These are phyloP conservation scores for Arthrinium puccinioides DNA, from an alignment of 2,329 filamentous ascomycete species.

Conservation along the genomic window DNA sequence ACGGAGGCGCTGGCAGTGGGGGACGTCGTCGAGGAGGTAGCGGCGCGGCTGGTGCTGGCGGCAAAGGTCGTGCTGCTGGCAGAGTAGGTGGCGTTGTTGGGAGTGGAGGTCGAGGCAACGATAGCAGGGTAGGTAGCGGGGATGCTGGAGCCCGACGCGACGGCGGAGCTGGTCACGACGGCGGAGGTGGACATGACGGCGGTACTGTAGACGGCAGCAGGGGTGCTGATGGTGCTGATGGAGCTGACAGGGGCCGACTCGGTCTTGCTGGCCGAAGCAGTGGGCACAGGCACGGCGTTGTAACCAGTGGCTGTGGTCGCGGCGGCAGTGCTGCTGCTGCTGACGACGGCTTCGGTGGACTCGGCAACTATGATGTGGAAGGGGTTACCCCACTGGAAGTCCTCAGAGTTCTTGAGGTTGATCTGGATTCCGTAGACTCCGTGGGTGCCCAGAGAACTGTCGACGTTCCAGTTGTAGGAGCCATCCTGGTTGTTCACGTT, in stretches of 20 bases:
- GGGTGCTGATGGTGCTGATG: slow-evolving; percentile 11
- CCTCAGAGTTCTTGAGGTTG: slow-evolving; percentile 35
- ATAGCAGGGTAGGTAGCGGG: slow-evolving; percentile 15
- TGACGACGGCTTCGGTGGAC: slow-evolving; percentile 6
- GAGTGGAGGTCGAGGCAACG: slow-evolving; percentile 15
- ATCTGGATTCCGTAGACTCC: slow-evolving; percentile 53
- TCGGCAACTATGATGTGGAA: slow-evolving; percentile 41
- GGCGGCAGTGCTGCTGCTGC: slow-evolving; percentile 1
- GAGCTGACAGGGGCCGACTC: slow-evolving; percentile 10
- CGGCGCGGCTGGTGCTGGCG: slow-evolving; percentile 15
- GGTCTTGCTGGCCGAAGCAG: neutral
- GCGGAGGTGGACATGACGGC: slow-evolving; percentile 11
- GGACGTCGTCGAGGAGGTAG: slow-evolving; percentile 10
- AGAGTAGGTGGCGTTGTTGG: slow-evolving; percentile 19
- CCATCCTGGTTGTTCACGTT: slow-evolving; percentile 37
- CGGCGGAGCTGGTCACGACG: slow-evolving; percentile 12
- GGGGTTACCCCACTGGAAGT: slow-evolving; percentile 57
- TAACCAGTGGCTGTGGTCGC: neutral
- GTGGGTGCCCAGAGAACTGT: slow-evolving; percentile 32
- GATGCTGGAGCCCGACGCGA: slow-evolving; percentile 9
- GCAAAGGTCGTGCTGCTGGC: slow-evolving; percentile 18
- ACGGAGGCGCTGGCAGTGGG: slow-evolving; percentile 10
- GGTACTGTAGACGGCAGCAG: slow-evolving; percentile 15
- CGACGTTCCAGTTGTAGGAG: slow-evolving; percentile 43
- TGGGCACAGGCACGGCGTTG: neutral